Evolutionary conservation across 352 stramenopile genomes (phyloP).

Genomic region (Phytophthora uliginosa): DNA sequence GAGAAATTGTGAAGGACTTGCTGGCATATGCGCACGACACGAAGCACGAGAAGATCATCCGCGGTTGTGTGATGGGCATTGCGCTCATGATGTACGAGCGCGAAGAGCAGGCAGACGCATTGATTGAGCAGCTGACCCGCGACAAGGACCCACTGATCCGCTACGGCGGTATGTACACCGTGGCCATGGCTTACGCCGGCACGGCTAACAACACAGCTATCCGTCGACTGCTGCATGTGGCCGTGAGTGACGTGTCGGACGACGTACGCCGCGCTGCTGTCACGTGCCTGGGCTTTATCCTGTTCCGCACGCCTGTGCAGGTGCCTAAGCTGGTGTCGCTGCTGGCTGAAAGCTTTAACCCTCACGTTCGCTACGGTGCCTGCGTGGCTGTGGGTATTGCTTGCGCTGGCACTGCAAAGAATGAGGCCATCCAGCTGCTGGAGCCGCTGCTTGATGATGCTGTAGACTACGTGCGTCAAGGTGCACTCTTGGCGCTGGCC

Average conservation of each 20-base stretch:
- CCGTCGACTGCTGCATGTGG: conserved; percentile 97
- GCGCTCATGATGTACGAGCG: conserved; percentile 99
- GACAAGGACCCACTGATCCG: conserved; percentile 99
- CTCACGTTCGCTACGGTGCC: conserved; percentile 99
- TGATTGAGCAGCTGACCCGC: conserved; percentile 98
- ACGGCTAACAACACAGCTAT: conserved; percentile 98
- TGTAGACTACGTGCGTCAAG: conserved; percentile 99
- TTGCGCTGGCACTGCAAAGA: conserved; percentile 97
- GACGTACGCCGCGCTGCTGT: conserved; percentile 99
- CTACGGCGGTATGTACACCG: conserved; percentile 98
- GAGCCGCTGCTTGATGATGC: conserved; percentile 98
- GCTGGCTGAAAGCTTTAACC: conserved; percentile 99
- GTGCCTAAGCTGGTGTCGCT: conserved; percentile 94
- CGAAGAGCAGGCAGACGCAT: conserved; percentile 96
- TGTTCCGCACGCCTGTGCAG: conserved; percentile 98
- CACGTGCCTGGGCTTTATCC: conserved; percentile 98
- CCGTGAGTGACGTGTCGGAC: conserved; percentile 99
- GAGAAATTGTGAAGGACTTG: conserved; percentile 94
- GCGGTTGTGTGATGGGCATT: conserved; percentile 97
- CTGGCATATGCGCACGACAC: conserved; percentile 99
- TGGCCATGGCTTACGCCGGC: conserved; percentile 98
- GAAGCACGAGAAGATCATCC: conserved; percentile 99
- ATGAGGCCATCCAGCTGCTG: conserved; percentile 97
- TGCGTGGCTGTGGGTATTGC: conserved; percentile 99
- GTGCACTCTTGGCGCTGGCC: conserved; percentile 96